Evolutionary conservation across 371 early-diverging fungal species (phyloP), one percentile per base, ranked within the genome.

Genomic region (Zopfochytrium polystomum): DNA sequence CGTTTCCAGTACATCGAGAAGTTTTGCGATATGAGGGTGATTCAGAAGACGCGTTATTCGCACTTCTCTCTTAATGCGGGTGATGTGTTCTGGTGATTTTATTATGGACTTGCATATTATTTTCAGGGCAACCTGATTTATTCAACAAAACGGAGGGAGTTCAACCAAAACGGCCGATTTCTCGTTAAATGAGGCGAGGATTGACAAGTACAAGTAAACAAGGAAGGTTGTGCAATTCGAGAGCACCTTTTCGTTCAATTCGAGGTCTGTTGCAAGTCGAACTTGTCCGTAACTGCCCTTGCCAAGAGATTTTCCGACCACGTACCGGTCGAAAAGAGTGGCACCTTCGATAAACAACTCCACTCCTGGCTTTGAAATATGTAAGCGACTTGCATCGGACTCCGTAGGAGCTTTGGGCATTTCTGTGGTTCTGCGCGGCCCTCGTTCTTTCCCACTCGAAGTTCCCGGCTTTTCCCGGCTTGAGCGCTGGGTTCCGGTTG

Each of bases 261-360:
- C 63, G 6, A 52, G 43, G 54, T 75, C 75, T 32, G 43, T 43
- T 2, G 73, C 72, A 5, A 70, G 65, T 48, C 72, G 72, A 20
- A 76, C 76, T 60, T 73, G 70, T 25, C 76, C 73, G 60, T 76
- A 76, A 38, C 69, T 71, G 7, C 76, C 76, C 51, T 72, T 71
- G 15, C 76, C 73, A 5, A 72, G 56, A 7, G 62, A 44, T 35
- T 67, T 67, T 25, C 58, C 46, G 20, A 72, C 63, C n/a, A 42
- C n/a, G 49, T 69, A 75, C 11, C 75, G 67, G 11, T 71, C 72
- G 35, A 75, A 59, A 50, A 65, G 65, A 30, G 58, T 51, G 26
- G 11, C 11, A 6, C 52, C 52, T 13, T 48, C 48, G 38, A 18
- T 18, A 18, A 38, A 38, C n/a, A n/a, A n/a, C n/a, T n/a, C n/a